Base-by-base conservation (phyloP, 1,139 yeast species). In the Saccharomyces hybrid region DNA sequence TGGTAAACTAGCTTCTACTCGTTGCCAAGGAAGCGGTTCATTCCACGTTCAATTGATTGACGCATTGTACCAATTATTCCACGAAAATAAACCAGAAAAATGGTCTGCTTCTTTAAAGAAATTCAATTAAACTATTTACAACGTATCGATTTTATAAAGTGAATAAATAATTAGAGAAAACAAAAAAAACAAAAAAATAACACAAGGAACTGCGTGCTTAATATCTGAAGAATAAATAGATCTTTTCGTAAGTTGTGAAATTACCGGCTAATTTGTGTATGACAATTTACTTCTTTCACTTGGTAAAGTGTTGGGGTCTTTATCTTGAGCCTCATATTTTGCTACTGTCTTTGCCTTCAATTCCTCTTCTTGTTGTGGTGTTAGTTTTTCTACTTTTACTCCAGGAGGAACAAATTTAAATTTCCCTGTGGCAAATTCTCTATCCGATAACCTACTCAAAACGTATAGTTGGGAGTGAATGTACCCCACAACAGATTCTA, bases 381-480 rank as follows among this genome's bases (percentile, higher is more conserved):
- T 81, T 62, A 90, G 76, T 24, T 87, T 86, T 60, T 80, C 83
- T 53, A 91, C 96, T 12, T 83, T 79, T 68, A 84, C 83, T 68
- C 86, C 81, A 11, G 97, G 96, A n/a, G 91, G 83, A 47, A 88
- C 87, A 72, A 93, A 93, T 57, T 78, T 78, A 70, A 91, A 90
- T 63, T 84, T 82, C 32, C 99, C 99, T 65, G 88, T 82, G 1
- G 95, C 96, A 75, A 93, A 90, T 64, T 91, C 96, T 61, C 96
- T 79, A 70, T 95, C 99, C 46, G 90, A 79, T 77, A 89, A 81
- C 68, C 84, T 84, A 66, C 86, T 87, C 64, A 93, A 76, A 9
- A 91, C 93, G 67, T 90, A 91, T 49, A 93, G 75, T 69, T 95
- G 96, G 60, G 89, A 84, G 69, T 98, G 83, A 48, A 90, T 86